Evolutionary conservation across 2,329 filamentous ascomycete genomes (phyloP), one percentile per base, ranked within the genome.

Genomic region (Fragosphaeria purpurea): DNA sequence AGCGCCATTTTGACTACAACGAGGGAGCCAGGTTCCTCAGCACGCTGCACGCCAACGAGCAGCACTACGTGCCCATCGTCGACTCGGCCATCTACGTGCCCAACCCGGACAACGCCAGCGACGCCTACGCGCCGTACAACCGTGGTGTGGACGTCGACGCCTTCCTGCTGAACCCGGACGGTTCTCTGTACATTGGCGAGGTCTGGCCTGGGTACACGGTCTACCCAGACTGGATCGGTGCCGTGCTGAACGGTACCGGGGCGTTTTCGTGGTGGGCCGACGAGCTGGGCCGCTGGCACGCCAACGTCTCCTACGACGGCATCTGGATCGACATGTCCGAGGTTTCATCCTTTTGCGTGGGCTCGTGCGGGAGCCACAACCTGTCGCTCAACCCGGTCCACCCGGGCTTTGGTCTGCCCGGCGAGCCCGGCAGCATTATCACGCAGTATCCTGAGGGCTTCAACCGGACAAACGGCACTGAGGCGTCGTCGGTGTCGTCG

Each of bases 121-220:
- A 88, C 63, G 73, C 72, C 43, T 86, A 81, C 61, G 68, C 70
- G 2, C 68, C 78, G 0, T 89, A 80, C 63, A 70, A 82, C 47
- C 73, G 78, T 12, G 86, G 85, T 0, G 64, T 79, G 1, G 72
- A 77, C 6, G 67, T 75, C n/a, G 74, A 69, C 49, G 68, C 67
- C 7, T 73, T 73, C 56, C 66, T 80, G 71, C 67, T 82, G 46
- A 75, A 82, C 39, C 67, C 71, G 1, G 78, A 87, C 55, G 82
- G 73, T 5, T 72, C 72, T 1, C 59, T 73, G 9, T 77, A 78
- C 54, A 67, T 75, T 13, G 79, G 85, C 33, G 75, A 80, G 7
- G 85, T 89, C 30, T 90, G 86, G 86, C 84, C 86, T 11, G 86
- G 86, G 30, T 77, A 77, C 52, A 81, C 82, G 0, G 83, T 79